Evolutionary conservation across 768 basidiomycete species (phyloP).

Genomic region (Suillus bovinus): DNA sequence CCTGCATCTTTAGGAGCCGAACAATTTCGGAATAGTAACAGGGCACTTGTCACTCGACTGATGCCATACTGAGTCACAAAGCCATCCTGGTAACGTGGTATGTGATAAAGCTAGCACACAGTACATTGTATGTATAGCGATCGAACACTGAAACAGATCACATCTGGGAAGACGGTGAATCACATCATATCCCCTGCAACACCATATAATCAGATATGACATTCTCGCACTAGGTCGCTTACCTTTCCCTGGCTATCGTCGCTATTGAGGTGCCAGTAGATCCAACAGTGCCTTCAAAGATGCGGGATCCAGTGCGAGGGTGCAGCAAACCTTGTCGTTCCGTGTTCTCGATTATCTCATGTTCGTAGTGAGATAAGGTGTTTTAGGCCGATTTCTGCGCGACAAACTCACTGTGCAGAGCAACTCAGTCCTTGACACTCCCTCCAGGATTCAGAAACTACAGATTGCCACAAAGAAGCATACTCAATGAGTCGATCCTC

Average conservation of each 20-base stretch:
- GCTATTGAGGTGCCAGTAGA: slow-evolving; percentile 97
- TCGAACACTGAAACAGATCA: too few species aligned
- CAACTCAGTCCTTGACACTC: slow-evolving; percentile 98
- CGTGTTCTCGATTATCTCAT: slow-evolving; percentile 89
- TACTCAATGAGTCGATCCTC: slow-evolving; percentile 90
- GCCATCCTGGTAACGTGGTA: too few species aligned
- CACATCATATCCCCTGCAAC: slow-evolving; percentile 79
- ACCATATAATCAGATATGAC: not conserved
- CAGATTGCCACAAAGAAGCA: slow-evolving; percentile 35
- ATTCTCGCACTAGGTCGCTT: slow-evolving; percentile 17
- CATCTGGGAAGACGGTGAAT: too few species aligned
- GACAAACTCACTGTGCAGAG: slow-evolving; percentile 69
- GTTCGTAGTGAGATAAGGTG: not conserved
- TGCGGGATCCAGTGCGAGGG: slow-evolving; percentile 86
- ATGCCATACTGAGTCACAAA: too few species aligned
- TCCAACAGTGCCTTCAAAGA: slow-evolving; percentile 97
- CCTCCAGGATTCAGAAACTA: slow-evolving; percentile 97
- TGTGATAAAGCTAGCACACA: too few species aligned
- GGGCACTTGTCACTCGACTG: too few species aligned
- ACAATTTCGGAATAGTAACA: too few species aligned
- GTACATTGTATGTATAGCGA: too few species aligned
- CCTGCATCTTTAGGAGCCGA: too few species aligned
- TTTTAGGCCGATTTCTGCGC: not conserved
- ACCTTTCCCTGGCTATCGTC: slow-evolving; percentile 88
- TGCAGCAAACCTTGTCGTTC: slow-evolving; percentile 79